phyloP scores from a whole-genome alignment of 2,329 filamentous ascomycete genomes.

The Paecilomyces dactylethromorphus region DNA sequence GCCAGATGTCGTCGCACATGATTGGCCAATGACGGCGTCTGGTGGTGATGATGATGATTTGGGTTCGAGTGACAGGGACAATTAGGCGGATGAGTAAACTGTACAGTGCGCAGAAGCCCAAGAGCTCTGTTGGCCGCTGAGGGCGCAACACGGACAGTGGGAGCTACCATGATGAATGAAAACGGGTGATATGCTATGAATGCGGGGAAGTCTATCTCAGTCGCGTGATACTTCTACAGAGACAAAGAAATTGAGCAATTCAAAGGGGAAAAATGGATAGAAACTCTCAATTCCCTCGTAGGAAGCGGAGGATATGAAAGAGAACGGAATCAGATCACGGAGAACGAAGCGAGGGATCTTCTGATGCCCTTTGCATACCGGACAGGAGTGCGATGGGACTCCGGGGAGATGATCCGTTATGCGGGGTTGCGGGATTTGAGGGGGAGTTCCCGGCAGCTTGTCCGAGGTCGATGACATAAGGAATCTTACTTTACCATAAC shows the following conservation, averaged over 20 bases:
- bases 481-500: background rate
- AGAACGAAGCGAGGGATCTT: background rate
- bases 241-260: background rate
- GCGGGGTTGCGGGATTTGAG: background rate
- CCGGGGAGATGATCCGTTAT: background rate
- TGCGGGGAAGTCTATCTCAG: slow-evolving; percentile 1
- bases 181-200: background rate
- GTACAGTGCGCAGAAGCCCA: slow-evolving; percentile 74
- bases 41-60: slow-evolving; percentile 68
- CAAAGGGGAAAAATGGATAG: background rate
- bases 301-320: background rate
- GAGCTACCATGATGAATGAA: slow-evolving; percentile 23
- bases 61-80: slow-evolving; percentile 94
- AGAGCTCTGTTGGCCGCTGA: slow-evolving; percentile 43
- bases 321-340: background rate
- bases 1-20: slow-evolving; percentile 59
- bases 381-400: background rate
- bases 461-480: background rate
- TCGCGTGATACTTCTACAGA: background rate
- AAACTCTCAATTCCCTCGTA: background rate
- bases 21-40: slow-evolving; percentile 40
- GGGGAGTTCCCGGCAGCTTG: background rate
- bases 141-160: slow-evolving; percentile 38
- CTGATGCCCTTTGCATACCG: background rate
- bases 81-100: slow-evolving; percentile 77